phyloP scores from a whole-genome alignment of 305 asterid species.

The Andrographis paniculata region DNA sequence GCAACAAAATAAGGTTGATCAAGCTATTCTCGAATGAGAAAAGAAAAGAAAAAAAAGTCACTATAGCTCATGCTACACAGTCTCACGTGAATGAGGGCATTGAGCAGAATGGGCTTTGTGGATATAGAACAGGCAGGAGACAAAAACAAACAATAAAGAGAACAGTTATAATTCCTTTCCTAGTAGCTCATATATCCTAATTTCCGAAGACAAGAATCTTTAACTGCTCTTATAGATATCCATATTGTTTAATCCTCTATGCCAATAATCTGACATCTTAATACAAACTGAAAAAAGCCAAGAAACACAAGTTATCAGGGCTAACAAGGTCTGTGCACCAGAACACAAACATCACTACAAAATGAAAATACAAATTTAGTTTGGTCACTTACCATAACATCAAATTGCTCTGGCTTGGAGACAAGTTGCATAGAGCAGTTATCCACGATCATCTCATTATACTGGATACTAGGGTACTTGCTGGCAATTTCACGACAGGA shows the following conservation, averaged over 20 bases:
- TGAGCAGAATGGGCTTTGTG: no score
- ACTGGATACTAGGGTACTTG: conserved; percentile 81
- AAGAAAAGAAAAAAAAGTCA: neutral
- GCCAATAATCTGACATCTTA: neutral
- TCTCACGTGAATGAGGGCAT: no score
- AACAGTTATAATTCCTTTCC: no score
- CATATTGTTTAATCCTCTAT: conserved; percentile 2
- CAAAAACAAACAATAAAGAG: neutral
- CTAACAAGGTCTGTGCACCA: neutral
- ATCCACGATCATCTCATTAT: conserved; percentile 92
- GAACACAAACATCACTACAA: no score
- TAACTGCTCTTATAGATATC: neutral
- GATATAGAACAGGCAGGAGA: no score
- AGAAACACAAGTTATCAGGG: neutral
- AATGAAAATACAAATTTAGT: neutral
- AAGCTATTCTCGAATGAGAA: neutral
- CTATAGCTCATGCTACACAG: no score
- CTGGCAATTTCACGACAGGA: conserved; percentile 93
- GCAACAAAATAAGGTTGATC: neutral
- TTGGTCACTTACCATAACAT: conserved; percentile 70
- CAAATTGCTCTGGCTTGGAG: conserved; percentile 97
- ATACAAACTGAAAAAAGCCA: conserved; percentile 3
- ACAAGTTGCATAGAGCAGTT: conserved; percentile 99
- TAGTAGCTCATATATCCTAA: conserved; percentile 3
- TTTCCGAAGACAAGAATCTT: conserved; percentile 4